These are phyloP conservation scores for Linderina pennispora DNA, from an alignment of 192 early-diverging fungal species.

Conservation along the genomic window DNA sequence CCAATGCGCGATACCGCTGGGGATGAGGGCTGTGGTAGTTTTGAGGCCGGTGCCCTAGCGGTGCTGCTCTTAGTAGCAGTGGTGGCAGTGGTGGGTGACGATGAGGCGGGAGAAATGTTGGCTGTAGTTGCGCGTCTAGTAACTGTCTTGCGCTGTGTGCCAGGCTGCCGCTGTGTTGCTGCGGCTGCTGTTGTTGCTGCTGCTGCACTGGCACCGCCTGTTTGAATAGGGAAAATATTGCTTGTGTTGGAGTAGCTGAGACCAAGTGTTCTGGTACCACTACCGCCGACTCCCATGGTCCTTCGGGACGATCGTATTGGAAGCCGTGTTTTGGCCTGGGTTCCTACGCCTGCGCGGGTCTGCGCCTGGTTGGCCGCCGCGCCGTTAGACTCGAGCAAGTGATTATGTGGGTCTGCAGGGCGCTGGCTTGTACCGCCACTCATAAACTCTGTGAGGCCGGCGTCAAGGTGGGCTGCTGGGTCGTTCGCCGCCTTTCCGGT, in stretches of 20 bases:
- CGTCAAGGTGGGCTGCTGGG: too few species aligned
- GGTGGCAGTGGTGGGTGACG: not conserved
- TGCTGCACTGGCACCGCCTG: too few species aligned
- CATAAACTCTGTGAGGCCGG: too few species aligned
- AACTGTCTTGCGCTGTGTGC: not conserved
- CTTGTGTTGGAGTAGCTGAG: conserved; percentile 28
- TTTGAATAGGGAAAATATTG: conserved; percentile 40
- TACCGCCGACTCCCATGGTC: conserved; percentile 47
- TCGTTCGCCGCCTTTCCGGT: too few species aligned
- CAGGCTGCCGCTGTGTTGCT: too few species aligned
- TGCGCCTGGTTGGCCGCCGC: not conserved
- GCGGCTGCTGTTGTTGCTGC: too few species aligned
- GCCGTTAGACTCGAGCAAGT: too few species aligned
- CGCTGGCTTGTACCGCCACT: not conserved
- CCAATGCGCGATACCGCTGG: conserved; percentile 1
- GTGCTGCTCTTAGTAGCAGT: not conserved
- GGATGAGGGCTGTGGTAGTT: not conserved
- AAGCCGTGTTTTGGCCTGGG: conserved; percentile 12
- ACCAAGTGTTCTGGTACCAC: conserved; percentile 42
- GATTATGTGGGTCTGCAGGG: not conserved
- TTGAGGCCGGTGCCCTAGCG: not conserved
- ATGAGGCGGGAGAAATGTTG: not conserved
- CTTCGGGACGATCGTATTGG: conserved; percentile 18
- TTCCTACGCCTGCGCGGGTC: not conserved
- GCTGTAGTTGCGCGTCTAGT: not conserved